phyloP scores from a whole-genome alignment of 1,284 basidiomycete species.

The Ceratobasidium sp. region DNA sequence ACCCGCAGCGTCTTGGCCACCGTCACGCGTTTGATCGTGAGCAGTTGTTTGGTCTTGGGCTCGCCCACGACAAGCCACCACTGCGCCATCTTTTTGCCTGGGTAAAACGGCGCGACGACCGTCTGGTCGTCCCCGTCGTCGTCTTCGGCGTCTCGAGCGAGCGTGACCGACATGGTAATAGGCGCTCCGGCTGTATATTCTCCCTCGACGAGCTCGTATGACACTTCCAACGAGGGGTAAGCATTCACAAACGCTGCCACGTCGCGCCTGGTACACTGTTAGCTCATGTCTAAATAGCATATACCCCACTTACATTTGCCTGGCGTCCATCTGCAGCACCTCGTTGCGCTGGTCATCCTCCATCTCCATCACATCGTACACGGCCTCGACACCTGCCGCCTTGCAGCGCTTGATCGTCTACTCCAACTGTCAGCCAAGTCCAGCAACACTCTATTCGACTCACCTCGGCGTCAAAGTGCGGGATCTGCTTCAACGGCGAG shows the following conservation, averaged over 20 bases:
- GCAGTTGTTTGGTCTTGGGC: constrained; percentile 70
- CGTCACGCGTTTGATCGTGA: constrained; percentile 95
- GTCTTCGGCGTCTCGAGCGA: constrained; percentile 84
- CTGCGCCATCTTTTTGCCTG: constrained; percentile 85
- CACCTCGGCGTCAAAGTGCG: constrained; percentile 89
- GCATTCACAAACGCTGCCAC: constrained; percentile 94
- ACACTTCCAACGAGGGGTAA: constrained; percentile 90
- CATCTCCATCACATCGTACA: constrained; percentile 97
- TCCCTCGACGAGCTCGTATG: constrained; percentile 76
- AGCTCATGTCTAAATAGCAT: no score
- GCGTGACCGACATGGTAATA: constrained; percentile 77
- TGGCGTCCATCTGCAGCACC: constrained; percentile 81
- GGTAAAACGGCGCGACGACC: constrained; percentile 92
- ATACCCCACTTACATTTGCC: constrained; percentile 64
- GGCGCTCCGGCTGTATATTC: constrained; percentile 84
- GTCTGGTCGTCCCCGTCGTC: constrained; percentile 65
- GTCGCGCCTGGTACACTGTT: constrained; percentile 55
- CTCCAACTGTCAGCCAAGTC: constrained; percentile 15
- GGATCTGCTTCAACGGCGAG: constrained; percentile 91
- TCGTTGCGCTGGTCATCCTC: constrained; percentile 86
- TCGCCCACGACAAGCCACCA: constrained; percentile 98
- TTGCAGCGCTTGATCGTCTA: constrained; percentile 86
- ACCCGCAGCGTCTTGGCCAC: constrained; percentile 77
- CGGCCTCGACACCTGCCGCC: constrained; percentile 76
- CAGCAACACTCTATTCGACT: constrained; percentile 43